Evolutionary conservation across 1,284 basidiomycete species (phyloP), one percentile per base, ranked within the genome.

Genomic region (Fomitopsis palustris): DNA sequence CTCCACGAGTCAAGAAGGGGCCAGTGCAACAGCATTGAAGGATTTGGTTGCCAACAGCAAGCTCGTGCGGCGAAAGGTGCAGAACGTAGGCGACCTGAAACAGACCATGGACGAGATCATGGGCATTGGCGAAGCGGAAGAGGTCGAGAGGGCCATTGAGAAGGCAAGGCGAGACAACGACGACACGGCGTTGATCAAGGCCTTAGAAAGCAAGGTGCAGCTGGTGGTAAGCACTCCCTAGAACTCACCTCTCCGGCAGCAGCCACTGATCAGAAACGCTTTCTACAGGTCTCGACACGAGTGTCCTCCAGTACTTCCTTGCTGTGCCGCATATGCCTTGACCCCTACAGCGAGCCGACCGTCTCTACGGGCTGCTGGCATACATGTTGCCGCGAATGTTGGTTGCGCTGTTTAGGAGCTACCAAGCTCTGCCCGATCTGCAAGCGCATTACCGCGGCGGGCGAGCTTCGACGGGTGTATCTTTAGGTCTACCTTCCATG

Each of bases 291-390:
- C 72, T 75, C 78, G 2, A 74, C 75, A 62, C 72, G 73, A 56
- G 69, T 78, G 43, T 79, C 80, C 35, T 76, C 79, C 6, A 74
- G 80, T 7, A 77, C 79, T 6, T 75, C 81, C 3, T 70, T 80
- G 3, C 75, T 85, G 1, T 92, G 89, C 71, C 85, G 90, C 23
- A 90, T 92, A 57, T 92, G 90, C 65, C 73, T 92, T 8, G 90
- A 91, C 55, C 79, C 85, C 1, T 91, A 90, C 64, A 80, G 77
- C 1, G 90, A 92, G 61, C 87, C 90, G 0, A 90, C 89, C 0
- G 82, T 86, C 3, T 90, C 88, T n/a, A 90, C 88, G 0, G 90
- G 89, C 4, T 92, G 90, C 69, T 92, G 90, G 90, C 90, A 92
- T 68, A 88, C 88, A 0, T 92, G 87, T 65, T 92, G 90, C 70